phyloP scores from a whole-genome alignment of 2,329 filamentous ascomycete genomes.

The Cordyceps tenuipes region DNA sequence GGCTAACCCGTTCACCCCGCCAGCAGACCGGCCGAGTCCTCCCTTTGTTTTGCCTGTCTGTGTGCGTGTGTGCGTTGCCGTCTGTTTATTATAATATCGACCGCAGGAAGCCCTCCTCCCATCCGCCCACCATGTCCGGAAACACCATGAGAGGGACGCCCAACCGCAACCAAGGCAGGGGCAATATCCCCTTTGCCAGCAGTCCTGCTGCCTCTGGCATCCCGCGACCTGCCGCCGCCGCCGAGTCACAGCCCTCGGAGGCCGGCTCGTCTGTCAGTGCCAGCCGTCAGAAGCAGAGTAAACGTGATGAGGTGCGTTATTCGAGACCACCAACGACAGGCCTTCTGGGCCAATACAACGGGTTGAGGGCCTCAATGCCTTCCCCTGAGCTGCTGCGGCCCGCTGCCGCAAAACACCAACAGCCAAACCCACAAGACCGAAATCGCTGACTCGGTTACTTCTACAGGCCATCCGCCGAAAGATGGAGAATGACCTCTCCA shows the following conservation, averaged over 20 bases:
- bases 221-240: conserved; percentile 62
- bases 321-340: neutral
- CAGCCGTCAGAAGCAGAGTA: conserved; percentile 91
- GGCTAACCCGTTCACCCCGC: conserved; percentile 1
- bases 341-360: neutral
- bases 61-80: too few species aligned
- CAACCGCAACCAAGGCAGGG: conserved; percentile 50
- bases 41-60: neutral
- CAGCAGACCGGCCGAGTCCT: neutral
- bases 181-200: conserved; percentile 50
- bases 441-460: conserved; percentile 12
- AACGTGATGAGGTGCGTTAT: conserved; percentile 86
- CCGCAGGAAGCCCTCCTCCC: neutral
- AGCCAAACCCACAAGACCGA: neutral
- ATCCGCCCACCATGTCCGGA: conserved; percentile 39
- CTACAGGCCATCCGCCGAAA: conserved; percentile 85
- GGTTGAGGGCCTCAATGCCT: neutral
- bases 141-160: conserved; percentile 64
- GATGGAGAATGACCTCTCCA: conserved; percentile 94
- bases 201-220: conserved; percentile 57
- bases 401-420: neutral
- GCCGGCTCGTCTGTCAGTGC: conserved; percentile 69
- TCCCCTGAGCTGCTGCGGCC: neutral
- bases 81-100: neutral
- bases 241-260: conserved; percentile 55